These are phyloP conservation scores for Fagopyrum homotropicum DNA, from an alignment of 148 eudicot species.

Conservation along the genomic window DNA sequence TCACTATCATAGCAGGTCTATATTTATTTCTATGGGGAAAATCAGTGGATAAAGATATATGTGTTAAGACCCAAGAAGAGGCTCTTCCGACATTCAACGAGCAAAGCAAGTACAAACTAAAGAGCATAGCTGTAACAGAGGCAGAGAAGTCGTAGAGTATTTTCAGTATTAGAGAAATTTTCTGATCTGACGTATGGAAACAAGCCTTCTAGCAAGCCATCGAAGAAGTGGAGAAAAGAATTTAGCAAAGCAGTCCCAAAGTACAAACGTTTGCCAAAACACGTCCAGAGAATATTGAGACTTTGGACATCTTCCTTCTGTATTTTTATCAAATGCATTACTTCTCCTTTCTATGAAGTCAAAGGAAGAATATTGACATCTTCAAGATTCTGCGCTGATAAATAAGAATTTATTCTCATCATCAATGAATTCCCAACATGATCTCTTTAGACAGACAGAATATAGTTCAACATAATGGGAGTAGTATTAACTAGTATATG, in stretches of 20 bases:
- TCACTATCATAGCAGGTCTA: constrained; percentile 27
- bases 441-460: not conserved
- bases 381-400: not conserved
- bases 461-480: not conserved
- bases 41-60: constrained; percentile 21
- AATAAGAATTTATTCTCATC: not conserved
- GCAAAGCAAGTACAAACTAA: constrained; percentile 22
- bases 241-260: not conserved
- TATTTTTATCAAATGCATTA: not conserved
- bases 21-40: constrained; percentile 45
- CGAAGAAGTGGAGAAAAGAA: no score
- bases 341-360: not conserved
- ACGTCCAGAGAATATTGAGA: not conserved
- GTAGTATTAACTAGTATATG: no score
- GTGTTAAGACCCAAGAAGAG: constrained; percentile 20
- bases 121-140: constrained; percentile 15
- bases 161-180: constrained; percentile 8
- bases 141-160: constrained; percentile 14
- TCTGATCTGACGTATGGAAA: not conserved
- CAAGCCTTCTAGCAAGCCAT: no score
- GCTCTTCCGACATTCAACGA: constrained; percentile 10
- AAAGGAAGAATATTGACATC: not conserved
- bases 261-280: not conserved
- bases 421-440: not conserved
- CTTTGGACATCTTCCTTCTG: not conserved